These are phyloP conservation scores for Termitomyces sp. DNA, from an alignment of 768 basidiomycete genomes.

Conservation along the genomic window DNA sequence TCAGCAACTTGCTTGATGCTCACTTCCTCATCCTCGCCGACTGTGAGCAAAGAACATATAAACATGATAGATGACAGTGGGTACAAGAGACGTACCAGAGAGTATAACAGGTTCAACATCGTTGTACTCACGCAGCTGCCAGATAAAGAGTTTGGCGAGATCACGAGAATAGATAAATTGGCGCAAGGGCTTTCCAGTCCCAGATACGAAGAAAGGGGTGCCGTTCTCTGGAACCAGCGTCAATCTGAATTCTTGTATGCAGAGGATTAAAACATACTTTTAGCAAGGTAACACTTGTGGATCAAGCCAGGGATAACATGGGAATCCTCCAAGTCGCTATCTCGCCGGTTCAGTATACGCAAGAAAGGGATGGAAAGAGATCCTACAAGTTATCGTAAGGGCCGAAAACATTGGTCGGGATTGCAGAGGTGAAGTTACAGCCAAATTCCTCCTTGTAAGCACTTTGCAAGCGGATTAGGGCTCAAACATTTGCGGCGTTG, in stretches of 20 bases:
- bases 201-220: constrained; percentile 82
- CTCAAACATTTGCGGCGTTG: background rate
- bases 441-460: constrained; percentile 97
- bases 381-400: constrained; percentile 87
- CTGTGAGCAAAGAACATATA: constrained; percentile 28
- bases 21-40: constrained; percentile 91
- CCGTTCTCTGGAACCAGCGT: constrained; percentile 49
- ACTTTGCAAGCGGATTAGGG: constrained; percentile 30
- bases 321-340: constrained; percentile 79
- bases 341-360: constrained; percentile 6
- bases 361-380: background rate
- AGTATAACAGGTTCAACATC: constrained; percentile 92
- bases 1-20: constrained; percentile 89
- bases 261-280: constrained; percentile 43
- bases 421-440: constrained; percentile 92
- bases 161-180: constrained; percentile 98
- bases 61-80: background rate
- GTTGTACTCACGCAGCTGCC: constrained; percentile 86
- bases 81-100: constrained; percentile 50
- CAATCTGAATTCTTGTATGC: background rate
- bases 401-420: constrained; percentile 97
- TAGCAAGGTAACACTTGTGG: constrained; percentile 89
- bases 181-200: constrained; percentile 89
- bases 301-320: constrained; percentile 95
- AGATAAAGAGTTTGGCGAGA: constrained; percentile 92